A percentile compares a stretch with the other conserved stretches of the same genome.
These are phyloP conservation scores for Verticillium albo-atrum DNA, from an alignment of 2,329 filamentous ascomycete species.

Conservation along the genomic window DNA sequence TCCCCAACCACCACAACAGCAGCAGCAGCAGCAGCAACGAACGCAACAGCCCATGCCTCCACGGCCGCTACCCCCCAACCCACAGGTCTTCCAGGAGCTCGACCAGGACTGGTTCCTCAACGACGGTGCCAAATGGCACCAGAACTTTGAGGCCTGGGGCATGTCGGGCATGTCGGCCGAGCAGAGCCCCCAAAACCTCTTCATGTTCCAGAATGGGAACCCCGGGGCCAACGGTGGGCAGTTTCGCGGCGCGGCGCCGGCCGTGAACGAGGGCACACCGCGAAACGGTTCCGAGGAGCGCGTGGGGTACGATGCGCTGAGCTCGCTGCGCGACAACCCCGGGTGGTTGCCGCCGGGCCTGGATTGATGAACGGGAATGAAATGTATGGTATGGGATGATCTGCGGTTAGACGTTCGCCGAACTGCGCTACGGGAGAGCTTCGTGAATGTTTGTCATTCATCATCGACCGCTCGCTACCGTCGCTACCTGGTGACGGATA, in stretches of 20 bases:
- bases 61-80: constrained; percentile 13
- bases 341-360: constrained; percentile 1
- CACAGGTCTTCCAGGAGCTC: constrained; percentile 29
- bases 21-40: constrained; percentile 10
- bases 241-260: background rate
- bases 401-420: too few species aligned
- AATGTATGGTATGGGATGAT: background rate
- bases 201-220: constrained; percentile 10
- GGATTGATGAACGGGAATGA: background rate
- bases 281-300: background rate
- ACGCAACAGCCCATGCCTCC: background rate
- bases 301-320: background rate
- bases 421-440: background rate
- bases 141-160: constrained; percentile 51
- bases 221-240: background rate
- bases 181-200: constrained; percentile 8
- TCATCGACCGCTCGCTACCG: too few species aligned
- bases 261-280: background rate
- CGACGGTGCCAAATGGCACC: constrained; percentile 54
- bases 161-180: constrained; percentile 21
- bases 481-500: too few species aligned
- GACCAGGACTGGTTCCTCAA: constrained; percentile 56
- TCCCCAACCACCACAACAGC: constrained; percentile 15
- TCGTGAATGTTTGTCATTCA: too few species aligned
- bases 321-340: constrained; percentile 1